phyloP scores from a whole-genome alignment of 495 filamentous ascomycete species.

The Trichoderma parareesei region DNA sequence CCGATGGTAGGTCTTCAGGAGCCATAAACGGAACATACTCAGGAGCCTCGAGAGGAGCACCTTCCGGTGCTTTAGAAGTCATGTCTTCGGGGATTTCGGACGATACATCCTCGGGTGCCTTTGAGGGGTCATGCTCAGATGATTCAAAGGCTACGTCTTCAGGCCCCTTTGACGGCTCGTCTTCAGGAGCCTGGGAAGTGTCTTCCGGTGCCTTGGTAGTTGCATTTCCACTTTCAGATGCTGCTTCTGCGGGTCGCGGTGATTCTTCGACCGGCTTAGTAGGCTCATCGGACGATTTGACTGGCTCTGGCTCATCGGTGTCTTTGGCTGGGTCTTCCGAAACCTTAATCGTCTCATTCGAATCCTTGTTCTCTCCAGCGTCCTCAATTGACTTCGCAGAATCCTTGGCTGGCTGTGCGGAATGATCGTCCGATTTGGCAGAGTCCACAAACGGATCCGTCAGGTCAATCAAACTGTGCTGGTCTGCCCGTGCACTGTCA shows the following conservation, averaged over 20 bases:
- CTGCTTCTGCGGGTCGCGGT: not conserved
- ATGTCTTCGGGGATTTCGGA: not conserved
- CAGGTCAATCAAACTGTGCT: conserved; percentile 17
- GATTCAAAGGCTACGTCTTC: not conserved
- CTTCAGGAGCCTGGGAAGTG: not conserved
- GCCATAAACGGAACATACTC: not conserved
- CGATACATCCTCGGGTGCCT: not conserved
- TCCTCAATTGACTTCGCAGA: too few relatives aligned
- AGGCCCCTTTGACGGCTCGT: not conserved
- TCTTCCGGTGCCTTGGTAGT: not conserved
- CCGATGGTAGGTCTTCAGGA: not conserved
- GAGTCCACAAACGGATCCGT: conserved; percentile 16
- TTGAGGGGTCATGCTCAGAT: not conserved
- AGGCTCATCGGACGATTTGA: not conserved
- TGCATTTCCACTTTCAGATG: not conserved
- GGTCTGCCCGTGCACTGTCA: not conserved
- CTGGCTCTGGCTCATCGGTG: not conserved
- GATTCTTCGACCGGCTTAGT: not conserved
- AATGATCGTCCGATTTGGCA: not conserved
- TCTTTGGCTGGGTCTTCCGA: not conserved
- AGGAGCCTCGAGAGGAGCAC: not conserved
- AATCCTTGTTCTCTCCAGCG: too few relatives aligned
- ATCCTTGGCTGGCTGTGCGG: not conserved
- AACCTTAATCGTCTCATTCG: too few relatives aligned
- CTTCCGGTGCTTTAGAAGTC: not conserved